Evolutionary conservation across 1,284 basidiomycete genomes (phyloP), one percentile per base, ranked within the genome.

Genomic region (Trametes versicolor): DNA sequence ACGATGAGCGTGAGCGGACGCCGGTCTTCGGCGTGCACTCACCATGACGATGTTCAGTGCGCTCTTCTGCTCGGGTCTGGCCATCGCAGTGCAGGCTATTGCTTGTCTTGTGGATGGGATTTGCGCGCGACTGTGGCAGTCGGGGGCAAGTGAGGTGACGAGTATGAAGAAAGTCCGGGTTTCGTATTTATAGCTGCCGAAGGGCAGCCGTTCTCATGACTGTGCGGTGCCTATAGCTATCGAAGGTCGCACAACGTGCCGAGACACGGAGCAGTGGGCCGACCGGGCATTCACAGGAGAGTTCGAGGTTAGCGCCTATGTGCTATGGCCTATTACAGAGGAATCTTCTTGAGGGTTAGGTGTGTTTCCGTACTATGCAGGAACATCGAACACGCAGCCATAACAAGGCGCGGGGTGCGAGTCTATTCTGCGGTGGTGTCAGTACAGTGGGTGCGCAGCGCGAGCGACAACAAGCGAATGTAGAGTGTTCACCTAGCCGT

Each of bases 31-130:
- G 6, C 54, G 9, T 39, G 8, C 32, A 25, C 36, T 53, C 8
- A 79, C 81, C 81, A 82, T 82, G 61, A 83, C 81, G 39, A 83
- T 74, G 61, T 81, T 82, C 61, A 82, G 69, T 19, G 74, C 71
- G 58, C 76, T 81, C 65, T 78, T 81, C 70, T 79, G 80, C 39
- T 67, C 50, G 19, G 67, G 54, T n/a, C 58, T 25, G 12, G 68
- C 36, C 68, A 70, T 74, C 9, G 27, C 34, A 21, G 9, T 13
- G 1, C 12, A 7, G 8, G 21, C 9, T 25, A 15, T 17, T 48
- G 25, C 12, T 23, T 25, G 45, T 41, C 12, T 4, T 25, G 45
- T 25, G 21, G 17, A 19, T 45, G 43, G 37, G 37, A 17, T 45
- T 2, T 48, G 23, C 8, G 45, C 25, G 21, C 23, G 25, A 23